Conservation (phyloP, 2,329 filamentous ascomycete genomes). For the Tympanopsis confertula region DNA sequence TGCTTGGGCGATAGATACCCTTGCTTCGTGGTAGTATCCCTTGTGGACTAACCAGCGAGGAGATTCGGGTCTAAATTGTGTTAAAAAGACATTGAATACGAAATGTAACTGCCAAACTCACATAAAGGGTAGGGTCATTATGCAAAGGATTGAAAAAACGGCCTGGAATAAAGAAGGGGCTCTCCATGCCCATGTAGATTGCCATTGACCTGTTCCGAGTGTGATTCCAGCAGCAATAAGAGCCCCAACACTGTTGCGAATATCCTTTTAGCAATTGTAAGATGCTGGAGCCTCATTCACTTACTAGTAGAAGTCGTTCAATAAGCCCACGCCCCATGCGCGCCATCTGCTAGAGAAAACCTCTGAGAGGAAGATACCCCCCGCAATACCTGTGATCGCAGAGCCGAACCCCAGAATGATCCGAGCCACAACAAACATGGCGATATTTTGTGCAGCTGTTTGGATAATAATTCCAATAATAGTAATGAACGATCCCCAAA, state of each 20-base stretch:
- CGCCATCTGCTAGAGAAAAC: constrained; percentile 30
- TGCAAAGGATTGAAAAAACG: constrained; percentile 15
- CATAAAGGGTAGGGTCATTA: constrained; percentile 23
- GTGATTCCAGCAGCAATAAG: constrained; percentile 35
- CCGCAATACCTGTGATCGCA: constrained; percentile 27
- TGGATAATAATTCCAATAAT: constrained; percentile 32
- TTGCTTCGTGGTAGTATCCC: constrained; percentile 26
- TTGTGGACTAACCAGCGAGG: constrained; percentile 32
- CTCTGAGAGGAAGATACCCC: constrained; percentile 34
- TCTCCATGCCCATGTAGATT: constrained; percentile 29
- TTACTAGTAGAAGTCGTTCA: constrained; percentile 20
- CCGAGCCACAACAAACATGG: constrained; percentile 35
- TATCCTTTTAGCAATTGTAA: constrained; percentile 1
- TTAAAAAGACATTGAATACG: constrained; percentile 5
- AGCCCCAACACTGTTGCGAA: constrained; percentile 19
- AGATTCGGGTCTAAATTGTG: constrained; percentile 32
- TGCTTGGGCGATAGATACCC: constrained; percentile 25
- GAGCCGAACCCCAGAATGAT: constrained; percentile 34
- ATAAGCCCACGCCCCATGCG: constrained; percentile 27
- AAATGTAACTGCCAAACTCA: neutral
- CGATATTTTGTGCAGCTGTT: constrained; percentile 33
- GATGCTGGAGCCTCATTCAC: constrained; percentile 1
- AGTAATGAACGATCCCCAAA: constrained; percentile 25
- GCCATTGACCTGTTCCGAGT: constrained; percentile 23
- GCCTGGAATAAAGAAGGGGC: constrained; percentile 26